A percentile compares a stretch with the other conserved stretches of the same genome.
These are phyloP conservation scores for Trametes cubensis DNA, from an alignment of 768 basidiomycete genomes.

Conservation along the genomic window DNA sequence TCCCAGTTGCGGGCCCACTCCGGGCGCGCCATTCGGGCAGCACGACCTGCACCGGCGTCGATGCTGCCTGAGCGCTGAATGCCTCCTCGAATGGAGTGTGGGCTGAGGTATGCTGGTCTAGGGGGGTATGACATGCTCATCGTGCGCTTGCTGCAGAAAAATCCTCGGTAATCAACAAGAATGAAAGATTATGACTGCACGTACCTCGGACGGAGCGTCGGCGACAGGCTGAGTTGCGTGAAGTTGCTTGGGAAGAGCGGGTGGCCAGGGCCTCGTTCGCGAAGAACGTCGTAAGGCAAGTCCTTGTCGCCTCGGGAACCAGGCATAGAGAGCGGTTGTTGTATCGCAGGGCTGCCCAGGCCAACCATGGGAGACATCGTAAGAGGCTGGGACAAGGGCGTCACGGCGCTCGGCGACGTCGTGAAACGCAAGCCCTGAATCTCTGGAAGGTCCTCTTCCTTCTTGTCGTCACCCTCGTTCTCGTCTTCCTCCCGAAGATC, in stretches of 20 bases:
- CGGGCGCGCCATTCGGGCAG: slow-evolving; percentile 25
- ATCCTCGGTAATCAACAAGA: not conserved
- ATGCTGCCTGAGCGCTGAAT: slow-evolving; percentile 26
- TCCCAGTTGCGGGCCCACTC: slow-evolving; percentile 49
- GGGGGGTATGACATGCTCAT: slow-evolving; percentile 33
- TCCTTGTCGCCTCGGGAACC: slow-evolving; percentile 26
- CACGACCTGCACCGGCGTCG: slow-evolving; percentile 26
- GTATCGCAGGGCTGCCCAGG: slow-evolving; percentile 16
- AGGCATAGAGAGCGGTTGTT: slow-evolving; percentile 11
- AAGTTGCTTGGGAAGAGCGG: slow-evolving; percentile 86
- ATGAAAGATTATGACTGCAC: not conserved
- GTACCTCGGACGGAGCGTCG: slow-evolving; percentile 63
- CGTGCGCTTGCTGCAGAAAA: slow-evolving; percentile 29
- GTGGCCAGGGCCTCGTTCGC: slow-evolving; percentile 69
- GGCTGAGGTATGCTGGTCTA: slow-evolving; percentile 31
- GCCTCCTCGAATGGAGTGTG: slow-evolving; percentile 29
- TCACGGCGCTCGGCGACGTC: slow-evolving; percentile 23
- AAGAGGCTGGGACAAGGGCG: slow-evolving; percentile 21
- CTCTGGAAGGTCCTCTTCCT: slow-evolving; percentile 36
- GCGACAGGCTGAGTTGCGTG: slow-evolving; percentile 62
- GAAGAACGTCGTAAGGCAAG: slow-evolving; percentile 49
- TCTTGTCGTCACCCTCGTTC: slow-evolving; percentile 34
- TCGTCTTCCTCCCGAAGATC: slow-evolving; percentile 35
- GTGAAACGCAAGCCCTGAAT: slow-evolving; percentile 36
- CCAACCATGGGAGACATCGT: slow-evolving; percentile 25